Evolutionary conservation across 164 flowering plant species (phyloP).

Genomic region (Chimonanthus praecox): DNA sequence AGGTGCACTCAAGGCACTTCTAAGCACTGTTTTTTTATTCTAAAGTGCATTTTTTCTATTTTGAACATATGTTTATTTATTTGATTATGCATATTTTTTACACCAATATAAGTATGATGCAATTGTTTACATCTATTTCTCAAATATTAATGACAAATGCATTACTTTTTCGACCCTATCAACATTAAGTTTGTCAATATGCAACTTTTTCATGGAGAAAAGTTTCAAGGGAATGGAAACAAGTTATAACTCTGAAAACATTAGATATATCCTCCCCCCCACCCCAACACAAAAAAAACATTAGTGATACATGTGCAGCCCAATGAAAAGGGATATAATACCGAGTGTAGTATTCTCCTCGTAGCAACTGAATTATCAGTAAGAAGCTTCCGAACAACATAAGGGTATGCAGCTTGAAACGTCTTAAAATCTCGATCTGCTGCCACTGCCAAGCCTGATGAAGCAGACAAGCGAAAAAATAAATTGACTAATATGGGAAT

Average conservation of each 20-base stretch:
- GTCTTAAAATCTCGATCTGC: constrained; percentile 83
- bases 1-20: too few species aligned
- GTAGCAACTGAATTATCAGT: constrained; percentile 74
- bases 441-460: constrained; percentile 82
- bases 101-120: too few species aligned
- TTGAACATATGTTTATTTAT: too few species aligned
- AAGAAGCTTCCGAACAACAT: constrained; percentile 79
- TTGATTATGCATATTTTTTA: too few species aligned
- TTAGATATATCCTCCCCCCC: neutral
- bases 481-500: neutral
- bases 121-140: too few species aligned
- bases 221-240: neutral
- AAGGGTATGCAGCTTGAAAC: constrained; percentile 94
- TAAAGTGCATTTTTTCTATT: too few species aligned
- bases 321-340: constrained; percentile 16
- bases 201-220: neutral
- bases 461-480: neutral
- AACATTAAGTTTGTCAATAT: too few species aligned
- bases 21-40: too few species aligned
- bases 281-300: too few species aligned
- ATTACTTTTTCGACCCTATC: too few species aligned
- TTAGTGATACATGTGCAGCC: neutral
- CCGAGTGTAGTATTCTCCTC: constrained; percentile 80
- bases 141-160: too few species aligned
- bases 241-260: neutral